phyloP scores from a whole-genome alignment of 768 basidiomycete species.

The Boletus pseudo-olivaceus region DNA sequence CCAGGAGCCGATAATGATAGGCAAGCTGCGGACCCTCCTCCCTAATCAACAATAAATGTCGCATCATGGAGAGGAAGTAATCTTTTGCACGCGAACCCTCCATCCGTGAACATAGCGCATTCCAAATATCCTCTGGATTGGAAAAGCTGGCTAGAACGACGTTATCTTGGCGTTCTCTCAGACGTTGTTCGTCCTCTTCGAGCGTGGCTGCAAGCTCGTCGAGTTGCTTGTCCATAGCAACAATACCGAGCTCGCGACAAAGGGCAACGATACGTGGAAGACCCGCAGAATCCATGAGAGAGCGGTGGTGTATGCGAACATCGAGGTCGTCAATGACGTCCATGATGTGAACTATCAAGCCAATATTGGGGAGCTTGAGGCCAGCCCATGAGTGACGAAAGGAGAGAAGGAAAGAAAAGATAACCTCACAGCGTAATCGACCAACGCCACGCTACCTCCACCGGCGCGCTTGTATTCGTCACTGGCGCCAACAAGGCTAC shows the following conservation, averaged over 20 bases:
- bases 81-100: conserved; percentile 74
- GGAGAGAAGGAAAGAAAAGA: neutral
- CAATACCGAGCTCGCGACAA: conserved; percentile 62
- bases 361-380: conserved; percentile 49
- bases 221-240: conserved; percentile 65
- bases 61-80: conserved; percentile 91
- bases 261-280: conserved; percentile 68
- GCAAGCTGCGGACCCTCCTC: conserved; percentile 82
- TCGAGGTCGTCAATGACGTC: conserved; percentile 71
- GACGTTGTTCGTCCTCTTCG: conserved; percentile 69
- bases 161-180: conserved; percentile 74
- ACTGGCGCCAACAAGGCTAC: conserved; percentile 91
- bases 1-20: conserved; percentile 89
- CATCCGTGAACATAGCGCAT: conserved; percentile 74
- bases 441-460: conserved; percentile 63
- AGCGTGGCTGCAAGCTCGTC: conserved; percentile 54
- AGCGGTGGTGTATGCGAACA: conserved; percentile 79
- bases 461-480: conserved; percentile 76
- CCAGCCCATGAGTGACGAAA: conserved; percentile 11
- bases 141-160: conserved; percentile 72
- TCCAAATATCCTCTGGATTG: conserved; percentile 84
- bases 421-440: conserved; percentile 79
- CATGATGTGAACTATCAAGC: conserved; percentile 70
- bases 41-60: conserved; percentile 86
- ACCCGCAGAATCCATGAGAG: conserved; percentile 88